Percentiles rank a stretch among this genome's conserved stretches.
Evolutionary conservation across 768 basidiomycete species (phyloP).

Genomic region (Phlegmacium glaucopus): DNA sequence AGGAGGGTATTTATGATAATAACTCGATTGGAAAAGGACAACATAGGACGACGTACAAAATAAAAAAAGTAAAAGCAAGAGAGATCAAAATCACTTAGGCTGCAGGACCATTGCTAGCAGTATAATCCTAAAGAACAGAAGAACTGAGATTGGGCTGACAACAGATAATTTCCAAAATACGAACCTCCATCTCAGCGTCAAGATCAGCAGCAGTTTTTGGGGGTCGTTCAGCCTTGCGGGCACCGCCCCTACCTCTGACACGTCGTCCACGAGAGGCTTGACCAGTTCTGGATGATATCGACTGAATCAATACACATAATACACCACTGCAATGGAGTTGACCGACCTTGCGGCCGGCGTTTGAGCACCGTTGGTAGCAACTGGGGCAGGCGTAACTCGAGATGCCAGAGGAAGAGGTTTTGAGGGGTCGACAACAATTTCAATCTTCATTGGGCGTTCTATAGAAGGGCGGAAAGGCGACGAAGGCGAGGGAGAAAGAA

Average conservation of each 20-base stretch:
- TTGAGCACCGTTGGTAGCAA: conserved; percentile 34
- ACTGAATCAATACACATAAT: not conserved
- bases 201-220: conserved; percentile 85
- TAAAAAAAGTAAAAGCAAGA: conserved; percentile 8
- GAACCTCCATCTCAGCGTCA: conserved; percentile 97
- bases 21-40: conserved; percentile 3
- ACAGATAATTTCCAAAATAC: conserved; percentile 6
- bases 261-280: conserved; percentile 44
- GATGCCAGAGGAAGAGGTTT: conserved; percentile 69
- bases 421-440: conserved; percentile 90
- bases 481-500: conserved; percentile 32
- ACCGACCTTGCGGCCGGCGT: conserved; percentile 27
- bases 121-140: conserved; percentile 53
- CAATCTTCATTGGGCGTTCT: conserved; percentile 99
- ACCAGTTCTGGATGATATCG: conserved; percentile 19
- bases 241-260: conserved; percentile 37
- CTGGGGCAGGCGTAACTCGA: conserved; percentile 77
- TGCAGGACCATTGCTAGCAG: conserved; percentile 52
- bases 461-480: conserved; percentile 25
- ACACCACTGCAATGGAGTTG: conserved; percentile 1
- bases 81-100: conserved; percentile 23
- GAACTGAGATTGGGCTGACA: not conserved
- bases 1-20: conserved; percentile 5
- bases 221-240: conserved; percentile 58
- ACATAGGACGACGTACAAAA: conserved; percentile 12